A percentile compares a stretch with the other conserved stretches of the same genome.
These are phyloP conservation scores for Talaromyces liani DNA, from an alignment of 495 filamentous ascomycete species.

Conservation along the genomic window DNA sequence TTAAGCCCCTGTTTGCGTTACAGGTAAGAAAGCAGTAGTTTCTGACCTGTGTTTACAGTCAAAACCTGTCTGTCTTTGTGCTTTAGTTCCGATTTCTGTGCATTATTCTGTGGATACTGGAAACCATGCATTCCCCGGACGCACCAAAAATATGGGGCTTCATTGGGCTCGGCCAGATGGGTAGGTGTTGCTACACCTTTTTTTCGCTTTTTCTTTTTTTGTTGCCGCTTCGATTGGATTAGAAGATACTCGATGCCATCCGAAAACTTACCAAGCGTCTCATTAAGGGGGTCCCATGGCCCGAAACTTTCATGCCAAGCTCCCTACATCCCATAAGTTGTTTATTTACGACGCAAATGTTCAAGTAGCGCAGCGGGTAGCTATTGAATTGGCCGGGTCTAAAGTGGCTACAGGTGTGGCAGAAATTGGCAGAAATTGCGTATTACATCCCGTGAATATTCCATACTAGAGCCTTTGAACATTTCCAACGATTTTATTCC, in stretches of 20 bases:
- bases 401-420: constrained; percentile 40
- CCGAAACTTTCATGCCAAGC: constrained; percentile 69
- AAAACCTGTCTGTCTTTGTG: too few relatives aligned
- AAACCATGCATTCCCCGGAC: too few relatives aligned
- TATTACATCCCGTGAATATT: constrained; percentile 60
- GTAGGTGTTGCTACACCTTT: too few relatives aligned
- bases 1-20: too few relatives aligned
- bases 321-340: constrained; percentile 59
- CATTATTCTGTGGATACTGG: too few relatives aligned
- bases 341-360: constrained; percentile 69
- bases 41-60: too few relatives aligned
- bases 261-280: not conserved
- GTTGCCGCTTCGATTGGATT: not conserved
- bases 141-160: too few relatives aligned
- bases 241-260: too few relatives aligned
- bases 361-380: constrained; percentile 49
- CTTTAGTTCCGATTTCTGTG: too few relatives aligned
- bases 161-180: too few relatives aligned
- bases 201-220: not conserved
- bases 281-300: constrained; percentile 72
- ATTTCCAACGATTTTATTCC: not conserved
- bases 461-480: constrained; percentile 26
- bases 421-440: constrained; percentile 48
- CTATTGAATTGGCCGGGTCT: constrained; percentile 44
- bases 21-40: too few relatives aligned